Conservation (phyloP, 2,329 filamentous ascomycete species). For the Botrytis cinerea region DNA sequence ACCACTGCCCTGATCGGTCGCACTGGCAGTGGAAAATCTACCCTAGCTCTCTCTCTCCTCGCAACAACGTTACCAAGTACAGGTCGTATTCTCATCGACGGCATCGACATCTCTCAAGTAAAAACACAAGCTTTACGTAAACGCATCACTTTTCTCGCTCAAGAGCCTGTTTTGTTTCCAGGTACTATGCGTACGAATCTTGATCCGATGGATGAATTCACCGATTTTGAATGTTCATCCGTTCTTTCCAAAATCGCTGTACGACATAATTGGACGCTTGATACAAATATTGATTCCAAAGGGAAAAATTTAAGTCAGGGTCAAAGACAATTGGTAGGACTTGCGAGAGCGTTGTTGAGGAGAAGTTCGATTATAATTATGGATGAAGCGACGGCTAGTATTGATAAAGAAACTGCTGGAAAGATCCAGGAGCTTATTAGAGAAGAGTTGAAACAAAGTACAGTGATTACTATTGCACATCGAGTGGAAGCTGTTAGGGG, state of each 20-base stretch:
- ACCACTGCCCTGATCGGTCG: constrained; percentile 79
- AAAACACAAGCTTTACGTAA: constrained; percentile 60
- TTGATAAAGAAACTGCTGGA: constrained; percentile 61
- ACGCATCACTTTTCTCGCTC: constrained; percentile 66
- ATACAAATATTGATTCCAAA: constrained; percentile 58
- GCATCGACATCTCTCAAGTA: constrained; percentile 60
- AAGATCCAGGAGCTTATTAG: constrained; percentile 56
- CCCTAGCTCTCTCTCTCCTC: constrained; percentile 63
- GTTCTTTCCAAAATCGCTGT: constrained; percentile 57
- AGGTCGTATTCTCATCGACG: constrained; percentile 61
- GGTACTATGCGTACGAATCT: constrained; percentile 63
- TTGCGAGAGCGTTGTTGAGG: constrained; percentile 62
- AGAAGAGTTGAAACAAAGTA: constrained; percentile 58
- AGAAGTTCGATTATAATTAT: constrained; percentile 63
- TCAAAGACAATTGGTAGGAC: constrained; percentile 64
- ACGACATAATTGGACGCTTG: constrained; percentile 57
- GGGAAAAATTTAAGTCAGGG: constrained; percentile 65
- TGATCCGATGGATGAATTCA: constrained; percentile 60
- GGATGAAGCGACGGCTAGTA: constrained; percentile 66
- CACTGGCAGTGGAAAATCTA: constrained; percentile 82
- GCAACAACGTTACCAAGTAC: constrained; percentile 55
- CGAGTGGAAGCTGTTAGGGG: constrained; percentile 61
- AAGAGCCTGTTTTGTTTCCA: constrained; percentile 66
- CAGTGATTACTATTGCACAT: constrained; percentile 67
- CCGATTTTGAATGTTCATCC: constrained; percentile 53